phyloP scores from a whole-genome alignment of 1,284 basidiomycete species.

The Cutaneotrichosporon sp. region DNA sequence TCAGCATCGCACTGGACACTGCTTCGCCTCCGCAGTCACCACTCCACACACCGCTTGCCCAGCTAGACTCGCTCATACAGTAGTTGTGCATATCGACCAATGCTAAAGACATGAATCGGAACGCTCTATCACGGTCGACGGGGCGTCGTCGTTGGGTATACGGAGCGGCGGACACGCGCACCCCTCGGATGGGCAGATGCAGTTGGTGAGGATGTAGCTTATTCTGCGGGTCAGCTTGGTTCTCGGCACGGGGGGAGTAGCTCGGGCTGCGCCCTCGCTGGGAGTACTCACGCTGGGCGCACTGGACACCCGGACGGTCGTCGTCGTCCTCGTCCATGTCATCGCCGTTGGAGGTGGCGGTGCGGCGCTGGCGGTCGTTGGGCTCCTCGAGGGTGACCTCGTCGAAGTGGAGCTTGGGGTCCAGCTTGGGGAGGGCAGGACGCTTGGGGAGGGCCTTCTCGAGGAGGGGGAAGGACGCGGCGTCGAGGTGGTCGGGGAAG shows the following conservation, averaged over 20 bases:
- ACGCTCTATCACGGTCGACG: conserved; percentile 19
- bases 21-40: no score
- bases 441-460: conserved; percentile 87
- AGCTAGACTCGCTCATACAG: conserved; percentile 3
- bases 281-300: conserved; percentile 54
- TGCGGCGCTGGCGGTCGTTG: conserved; percentile 68
- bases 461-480: conserved; percentile 68
- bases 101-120: conserved; percentile 23
- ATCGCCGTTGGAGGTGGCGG: conserved; percentile 62
- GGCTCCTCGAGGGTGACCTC: conserved; percentile 84
- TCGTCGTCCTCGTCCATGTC: conserved; percentile 66
- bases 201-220: conserved; percentile 7
- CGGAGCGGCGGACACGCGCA: neutral
- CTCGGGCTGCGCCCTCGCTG: conserved; percentile 1
- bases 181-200: conserved; percentile 6
- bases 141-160: conserved; percentile 18
- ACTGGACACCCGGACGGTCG: conserved; percentile 55
- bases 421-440: conserved; percentile 66
- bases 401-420: conserved; percentile 71
- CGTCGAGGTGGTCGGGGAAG: conserved; percentile 84
- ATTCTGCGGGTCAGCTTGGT: conserved; percentile 11
- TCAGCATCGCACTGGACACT: no score
- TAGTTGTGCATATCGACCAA: conserved; percentile 25
- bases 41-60: no score
- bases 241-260: neutral